Conservation (phyloP, 441 rosid genomes). For the Populus hybrid region DNA sequence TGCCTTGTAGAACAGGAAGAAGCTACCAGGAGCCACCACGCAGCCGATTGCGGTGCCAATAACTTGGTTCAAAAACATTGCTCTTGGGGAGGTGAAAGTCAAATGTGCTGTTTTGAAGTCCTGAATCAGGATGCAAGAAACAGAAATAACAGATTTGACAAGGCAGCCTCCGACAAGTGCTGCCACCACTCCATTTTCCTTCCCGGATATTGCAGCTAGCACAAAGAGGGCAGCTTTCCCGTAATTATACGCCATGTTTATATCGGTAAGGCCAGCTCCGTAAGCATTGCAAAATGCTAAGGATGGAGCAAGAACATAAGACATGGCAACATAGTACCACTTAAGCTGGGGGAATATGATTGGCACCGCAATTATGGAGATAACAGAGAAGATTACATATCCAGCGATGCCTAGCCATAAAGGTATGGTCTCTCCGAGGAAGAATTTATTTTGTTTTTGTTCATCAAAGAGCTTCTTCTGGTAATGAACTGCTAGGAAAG, state of each 20-base stretch:
- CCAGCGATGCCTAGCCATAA: slow-evolving; percentile 51
- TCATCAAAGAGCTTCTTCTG: slow-evolving; percentile 18
- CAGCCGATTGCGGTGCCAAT: slow-evolving; percentile 61
- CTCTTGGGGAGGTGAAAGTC: slow-evolving; percentile 57
- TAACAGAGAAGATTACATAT: slow-evolving; percentile 38
- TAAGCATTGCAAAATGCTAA: slow-evolving; percentile 72
- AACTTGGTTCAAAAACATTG: slow-evolving; percentile 63
- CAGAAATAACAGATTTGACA: slow-evolving; percentile 54
- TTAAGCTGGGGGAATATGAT: slow-evolving; percentile 63
- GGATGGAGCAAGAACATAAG: slow-evolving; percentile 59
- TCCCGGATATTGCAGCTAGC: slow-evolving; percentile 53
- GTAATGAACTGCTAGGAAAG: slow-evolving; percentile 13
- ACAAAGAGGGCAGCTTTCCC: slow-evolving; percentile 67
- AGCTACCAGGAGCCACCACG: slow-evolving; percentile 47
- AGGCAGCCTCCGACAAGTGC: slow-evolving; percentile 66
- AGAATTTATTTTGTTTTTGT: slow-evolving; percentile 44
- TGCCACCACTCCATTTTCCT: slow-evolving; percentile 49
- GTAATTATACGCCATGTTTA: slow-evolving; percentile 73
- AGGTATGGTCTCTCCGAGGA: slow-evolving; percentile 58
- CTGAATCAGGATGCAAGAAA: slow-evolving; percentile 66
- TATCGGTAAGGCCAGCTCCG: slow-evolving; percentile 70
- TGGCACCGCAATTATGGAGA: slow-evolving; percentile 51
- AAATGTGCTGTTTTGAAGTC: slow-evolving; percentile 65
- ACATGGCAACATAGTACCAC: slow-evolving; percentile 55
- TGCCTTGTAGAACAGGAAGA: slow-evolving; percentile 63